Base-by-base conservation (phyloP, 2,329 filamentous ascomycete genomes). In the Thelonectria olida region DNA sequence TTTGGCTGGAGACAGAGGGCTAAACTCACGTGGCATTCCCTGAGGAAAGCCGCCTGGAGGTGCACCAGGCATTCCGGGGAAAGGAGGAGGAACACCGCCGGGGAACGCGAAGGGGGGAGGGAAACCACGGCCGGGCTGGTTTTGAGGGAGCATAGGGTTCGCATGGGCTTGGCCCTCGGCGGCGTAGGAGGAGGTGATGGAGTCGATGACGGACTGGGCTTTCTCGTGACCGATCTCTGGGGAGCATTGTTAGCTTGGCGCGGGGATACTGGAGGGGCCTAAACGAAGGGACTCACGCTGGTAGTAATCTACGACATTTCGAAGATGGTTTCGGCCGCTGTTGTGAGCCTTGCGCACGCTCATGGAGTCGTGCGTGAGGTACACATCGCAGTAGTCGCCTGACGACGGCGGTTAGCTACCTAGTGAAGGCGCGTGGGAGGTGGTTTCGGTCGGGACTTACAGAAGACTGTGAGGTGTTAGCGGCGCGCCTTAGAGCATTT, bases 281-380 rank as follows among this genome's bases (percentile, higher is more conserved):
- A 10, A 19, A 7, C 4, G 19, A 51, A 31, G 28, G 54, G 39
- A 77, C 84, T 61, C 80, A 94, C 92, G 93, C 82, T 98, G 94
- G 79, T 99, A 99, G 82, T 99, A 99, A 76, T 97, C 94, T 72
- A 97, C 91, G 27, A 99, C 96, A 79, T 99, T 99, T 74, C 96
- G 92, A 65, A 99, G 82, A 76, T 99, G 96, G 82, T 99, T 99
- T 73, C 95, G 89, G 65, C 96, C 96, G 76, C 89, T 91, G 84
- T 99, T 99, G 81, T 99, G 96, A 50, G 96, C 96, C 83, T 98
- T 98, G 73, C 96, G 94, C 80, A 99, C 96, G 81, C 93, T 97
- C 95, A 98, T 98, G 45, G 93, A 97, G 85, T 99, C 96, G 86
- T 99, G 96, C 70, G 96, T 99, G 72, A 99, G 91, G 86, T 99